Conservation (phyloP, 2,329 filamentous ascomycete species). For the Coleophoma cylindrospora region DNA sequence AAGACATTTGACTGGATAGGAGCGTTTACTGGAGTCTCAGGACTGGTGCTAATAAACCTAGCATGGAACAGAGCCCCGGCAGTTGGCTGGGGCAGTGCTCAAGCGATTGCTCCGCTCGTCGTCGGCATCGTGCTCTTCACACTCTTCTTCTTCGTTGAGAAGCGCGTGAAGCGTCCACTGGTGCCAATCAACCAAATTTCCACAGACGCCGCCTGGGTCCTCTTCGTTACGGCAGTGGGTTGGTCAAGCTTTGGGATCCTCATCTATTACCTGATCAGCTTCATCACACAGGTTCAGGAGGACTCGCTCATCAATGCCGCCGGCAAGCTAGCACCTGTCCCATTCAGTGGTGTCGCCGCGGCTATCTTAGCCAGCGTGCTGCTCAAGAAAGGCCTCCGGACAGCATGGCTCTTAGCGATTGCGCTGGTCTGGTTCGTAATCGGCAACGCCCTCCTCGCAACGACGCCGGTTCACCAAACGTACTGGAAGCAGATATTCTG, state of each 20-base stretch:
- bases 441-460: conserved; percentile 32
- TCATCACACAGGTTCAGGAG: conserved; percentile 9
- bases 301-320: conserved; percentile 18
- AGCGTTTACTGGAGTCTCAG: conserved; percentile 37
- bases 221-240: conserved; percentile 1
- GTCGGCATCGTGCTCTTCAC: conserved; percentile 46
- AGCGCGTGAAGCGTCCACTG: conserved; percentile 40
- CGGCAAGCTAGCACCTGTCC: conserved; percentile 17
- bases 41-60: conserved; percentile 45
- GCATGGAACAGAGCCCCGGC: conserved; percentile 46
- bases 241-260: conserved; percentile 7
- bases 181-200: conserved; percentile 47
- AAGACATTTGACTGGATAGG: conserved; percentile 16
- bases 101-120: conserved; percentile 41
- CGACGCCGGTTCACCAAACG: conserved; percentile 44
- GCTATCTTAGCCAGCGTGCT: conserved; percentile 21
- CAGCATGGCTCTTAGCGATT: conserved; percentile 26
- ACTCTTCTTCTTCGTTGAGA: conserved; percentile 45
- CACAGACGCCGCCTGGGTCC: conserved; percentile 41
- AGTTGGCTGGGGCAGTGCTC: conserved; percentile 40
- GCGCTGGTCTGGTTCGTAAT: conserved; percentile 26
- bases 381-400: conserved; percentile 17
- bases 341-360: conserved; percentile 17
- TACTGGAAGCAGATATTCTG: conserved; percentile 62
- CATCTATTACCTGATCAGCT: conserved; percentile 4